A percentile compares a stretch with the other conserved stretches of the same genome.
Conservation (phyloP, 176 grass and related monocot species). For the Oryza coarctata region DNA sequence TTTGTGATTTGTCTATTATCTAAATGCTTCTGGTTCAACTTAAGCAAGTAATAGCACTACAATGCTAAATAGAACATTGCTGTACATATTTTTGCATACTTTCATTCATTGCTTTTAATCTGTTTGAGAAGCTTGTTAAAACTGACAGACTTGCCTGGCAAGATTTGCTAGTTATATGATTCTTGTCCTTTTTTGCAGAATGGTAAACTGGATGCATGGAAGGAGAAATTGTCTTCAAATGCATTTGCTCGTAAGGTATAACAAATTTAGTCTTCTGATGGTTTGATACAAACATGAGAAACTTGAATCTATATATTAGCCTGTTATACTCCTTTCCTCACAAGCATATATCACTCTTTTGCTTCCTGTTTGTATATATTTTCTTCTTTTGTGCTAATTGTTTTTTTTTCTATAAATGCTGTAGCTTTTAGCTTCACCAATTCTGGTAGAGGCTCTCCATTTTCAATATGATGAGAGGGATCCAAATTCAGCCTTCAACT, state of each 20-base stretch:
- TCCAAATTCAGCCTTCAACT: constrained; percentile 81
- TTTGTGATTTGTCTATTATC: background rate
- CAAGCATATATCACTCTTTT: background rate
- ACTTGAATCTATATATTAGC: background rate
- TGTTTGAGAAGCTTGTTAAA: background rate
- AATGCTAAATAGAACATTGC: background rate
- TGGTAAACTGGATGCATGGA: constrained; percentile 56
- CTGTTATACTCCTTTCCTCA: background rate
- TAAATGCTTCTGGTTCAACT: background rate
- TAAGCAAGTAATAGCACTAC: constrained; percentile 4
- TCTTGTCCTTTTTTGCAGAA: constrained; percentile 38
- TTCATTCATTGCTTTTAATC: background rate
- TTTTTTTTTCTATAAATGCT: constrained; percentile 2
- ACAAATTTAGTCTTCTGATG: background rate
- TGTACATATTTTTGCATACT: background rate
- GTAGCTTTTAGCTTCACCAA: constrained; percentile 71
- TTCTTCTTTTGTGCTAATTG: background rate
- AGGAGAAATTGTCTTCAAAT: constrained; percentile 60
- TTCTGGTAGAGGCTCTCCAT: constrained; percentile 60
- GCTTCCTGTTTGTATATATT: constrained; percentile 9
- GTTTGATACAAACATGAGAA: background rate
- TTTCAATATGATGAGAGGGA: constrained; percentile 81
- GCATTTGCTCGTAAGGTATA: constrained; percentile 66
- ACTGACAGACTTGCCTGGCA: background rate
- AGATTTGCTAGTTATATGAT: background rate